Evolutionary conservation across 208 protist species (phyloP), one percentile per base, ranked within the genome.

Genomic region (Leptomonas pyrrhocoris): DNA sequence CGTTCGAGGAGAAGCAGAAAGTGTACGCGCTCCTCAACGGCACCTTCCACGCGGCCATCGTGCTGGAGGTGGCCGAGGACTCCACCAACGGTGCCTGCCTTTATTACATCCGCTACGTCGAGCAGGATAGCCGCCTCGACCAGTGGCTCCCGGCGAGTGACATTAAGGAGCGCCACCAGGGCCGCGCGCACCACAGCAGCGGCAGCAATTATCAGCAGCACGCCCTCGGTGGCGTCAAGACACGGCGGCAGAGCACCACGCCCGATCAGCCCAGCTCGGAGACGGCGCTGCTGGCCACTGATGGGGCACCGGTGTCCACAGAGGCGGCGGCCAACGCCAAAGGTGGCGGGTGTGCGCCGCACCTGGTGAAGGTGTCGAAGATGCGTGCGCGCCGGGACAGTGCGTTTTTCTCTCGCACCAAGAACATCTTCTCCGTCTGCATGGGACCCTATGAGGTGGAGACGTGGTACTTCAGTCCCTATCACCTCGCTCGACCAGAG

Each of bases 391-490:
- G 89, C 15, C 88, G 90, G 21, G 92, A 96, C 73, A 96, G 91
- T 61, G 77, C 86, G 15, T 96, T 96, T 77, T 96, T 96, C 56
- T 94, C 80, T 9, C 85, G 92, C 30, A 92, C 98, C 18, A 99
- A 98, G 73, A 99, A 99, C 72, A 98, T 99, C 50, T 89, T 97
- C 48, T 90, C 80, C 6, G 94, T 99, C 58, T 96, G 97, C 74
- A 93, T 99, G 58, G 98, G 98, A 1, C 82, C 88, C 13, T 97
- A 98, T 67, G 90, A 96, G 73, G 90, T 99, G 46, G 92, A 98
- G 53, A 89, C 97, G 38, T 99, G 98, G 98, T 99, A 99, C 85
- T 99, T 98, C 68, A 97, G 95, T 25, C 98, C 98, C 0, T 99
- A 99, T 70, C 98, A 92, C 75, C 73, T 93, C n/a, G 86, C 90